Base-by-base conservation (phyloP, 805 yeast species). In the Yarrowia porcina region DNA sequence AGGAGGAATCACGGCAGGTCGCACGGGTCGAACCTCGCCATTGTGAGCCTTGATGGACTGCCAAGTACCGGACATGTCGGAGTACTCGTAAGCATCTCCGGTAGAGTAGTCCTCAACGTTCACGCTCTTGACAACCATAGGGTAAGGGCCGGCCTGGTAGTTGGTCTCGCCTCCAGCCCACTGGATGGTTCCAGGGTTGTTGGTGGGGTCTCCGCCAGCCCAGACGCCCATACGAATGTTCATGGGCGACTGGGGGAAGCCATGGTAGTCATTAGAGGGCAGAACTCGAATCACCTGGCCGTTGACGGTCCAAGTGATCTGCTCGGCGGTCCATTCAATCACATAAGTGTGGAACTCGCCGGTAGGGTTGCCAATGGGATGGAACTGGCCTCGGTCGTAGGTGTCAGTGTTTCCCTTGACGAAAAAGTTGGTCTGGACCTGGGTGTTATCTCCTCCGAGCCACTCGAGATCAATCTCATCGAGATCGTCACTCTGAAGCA, bases 391-490 rank as follows among this genome's bases (percentile, higher is more conserved):
- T 69, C 97, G 82, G 71, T 89, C 90, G 70, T 87, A 90, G 3
- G 93, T 83, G 11, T 86, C 73, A 2, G 89, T 84, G 70, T 86
- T 76, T 65, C 97, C 97, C 72, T 91, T 88, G 36, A 90, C 83
- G 77, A 90, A 91, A 73, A 75, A 92, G 68, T 75, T 76, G 25
- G 91, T 79, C 75, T 89, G 96, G 68, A 88, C 83, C 71, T 89
- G 86, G 42, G 83, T 79, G 25, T 78, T 78, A 71, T 91, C 96
- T 52, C 89, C 85, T 18, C 97, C 97, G 47, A 88, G 79, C 86
- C 94, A 88, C 74, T 92, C 97, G 54, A 88, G 71, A 75, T 92
- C 97, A 50, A 92, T 84, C 75, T 92, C 97, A 74, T 92, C 97
- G 66, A 87, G 77, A 69, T 88, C 96, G 72, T 92, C 97, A 69